Base-by-base conservation (phyloP, 768 basidiomycete genomes). In the Mycena olivaceomarginata region DNA sequence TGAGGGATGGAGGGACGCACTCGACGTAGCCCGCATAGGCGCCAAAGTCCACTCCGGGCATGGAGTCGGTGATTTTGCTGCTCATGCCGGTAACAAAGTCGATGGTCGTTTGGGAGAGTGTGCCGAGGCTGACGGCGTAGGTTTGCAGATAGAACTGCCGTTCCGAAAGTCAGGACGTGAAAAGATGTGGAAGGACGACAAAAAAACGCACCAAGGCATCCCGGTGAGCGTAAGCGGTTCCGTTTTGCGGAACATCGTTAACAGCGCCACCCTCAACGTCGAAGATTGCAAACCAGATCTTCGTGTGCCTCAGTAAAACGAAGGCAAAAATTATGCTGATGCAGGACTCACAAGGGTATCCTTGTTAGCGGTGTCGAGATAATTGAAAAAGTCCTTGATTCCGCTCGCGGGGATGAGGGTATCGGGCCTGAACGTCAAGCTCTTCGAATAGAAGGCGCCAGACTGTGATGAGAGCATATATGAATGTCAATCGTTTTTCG, bases 271-370 rank as follows among this genome's bases (percentile, higher is more conserved):
- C 79, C 63, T 80, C 74, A 31, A 78, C 18, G 60, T 80, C 79
- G 51, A 79, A 79, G 31, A 79, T 79, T 8, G 76, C 79, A 39
- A 79, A 79, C 79, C 79, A 79, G 37, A 79, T 66, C 78, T 79
- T 20, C 16, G 1, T 15, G 48, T 51, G 13, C n/a, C 13, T 41
- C 18, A 43, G 20, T n/a, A 67, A 40, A 64, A 10, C 2, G 18
- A 41, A 12, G 25, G 18, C n/a, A 51, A 1, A 11, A 18, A 15
- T 16, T 15, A n/a, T 22, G 2, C 22, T 2, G 20, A 46, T 5
- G 5, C 10, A 15, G 45, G 9, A 51, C 31, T 9, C 1, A 79
- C 78, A 22, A 77, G 41, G 15, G 79, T 79, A 12, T 72, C 79
- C 70, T 79, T 79, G 57, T 76, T 67, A 11, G 79, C 75, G 7